Evolutionary conservation across 345 rosid genomes (phyloP), one percentile per base, ranked within the genome.

Genomic region (Acer negundo): DNA sequence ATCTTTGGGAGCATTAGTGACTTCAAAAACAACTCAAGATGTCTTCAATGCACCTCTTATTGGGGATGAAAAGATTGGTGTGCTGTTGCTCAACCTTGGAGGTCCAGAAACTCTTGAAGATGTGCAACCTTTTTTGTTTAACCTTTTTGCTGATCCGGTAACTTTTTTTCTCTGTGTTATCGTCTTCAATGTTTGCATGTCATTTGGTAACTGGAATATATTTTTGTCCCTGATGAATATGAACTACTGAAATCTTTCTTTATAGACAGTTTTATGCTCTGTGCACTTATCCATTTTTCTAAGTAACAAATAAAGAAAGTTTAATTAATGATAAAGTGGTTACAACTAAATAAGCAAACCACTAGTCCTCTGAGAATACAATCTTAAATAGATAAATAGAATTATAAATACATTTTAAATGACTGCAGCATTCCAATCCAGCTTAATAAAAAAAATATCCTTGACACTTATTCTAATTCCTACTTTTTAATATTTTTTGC

Each of bases 21-120:
- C 95, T 46, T 93, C 97, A 0, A 83, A 82, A 46, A 75, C 91
- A 46, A 75, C 91, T 44, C 86, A 70, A 79, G 76, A 74, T 69
- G 62, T 82, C 15, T 56, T 94, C 44, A 24, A 85, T 47, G 15
- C 74, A 3, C 65, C 93, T 3, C 78, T 87, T 19, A 70, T 85
- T 31, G 87, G 81, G 58, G 89, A 86, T 35, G 98, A 92, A 62
- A 91, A 82, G 84, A 73, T 90, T 11, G 99, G 99, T 28, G 99
- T 96, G 10, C 63, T 96, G 77, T 85, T 96, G 85, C 89, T 96
- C 70, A 96, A 96, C 82, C 99, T 96, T 40, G 99, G 99, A 67
- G 99, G 99, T 59, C 99, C 99, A 0, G 99, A 96, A 88, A 96
- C 97, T 19, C 93, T 96, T 76, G 98, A 96, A 20, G 98, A 96